These are phyloP conservation scores for Pseudogymnoascus sp. DNA, from an alignment of 2,329 filamentous ascomycete genomes.

Conservation along the genomic window DNA sequence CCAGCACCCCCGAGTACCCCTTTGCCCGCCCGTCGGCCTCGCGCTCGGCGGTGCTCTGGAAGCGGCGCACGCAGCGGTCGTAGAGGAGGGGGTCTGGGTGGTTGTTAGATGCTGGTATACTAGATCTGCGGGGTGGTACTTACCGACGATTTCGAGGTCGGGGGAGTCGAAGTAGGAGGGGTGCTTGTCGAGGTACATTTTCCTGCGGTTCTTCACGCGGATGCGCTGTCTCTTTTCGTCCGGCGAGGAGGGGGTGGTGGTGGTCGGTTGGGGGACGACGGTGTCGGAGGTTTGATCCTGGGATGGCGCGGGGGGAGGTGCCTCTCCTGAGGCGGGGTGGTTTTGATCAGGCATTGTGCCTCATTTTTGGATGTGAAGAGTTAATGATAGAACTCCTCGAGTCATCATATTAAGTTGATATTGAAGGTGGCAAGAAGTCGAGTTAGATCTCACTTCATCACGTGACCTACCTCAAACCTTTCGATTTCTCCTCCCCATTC, in stretches of 20 bases:
- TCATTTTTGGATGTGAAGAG: neutral
- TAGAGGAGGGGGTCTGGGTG: slow-evolving; percentile 28
- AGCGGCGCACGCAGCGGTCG: slow-evolving; percentile 27
- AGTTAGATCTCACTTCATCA: neutral
- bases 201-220: slow-evolving; percentile 26
- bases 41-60: slow-evolving; percentile 27
- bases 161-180: slow-evolving; percentile 27
- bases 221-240: slow-evolving; percentile 13
- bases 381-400: neutral
- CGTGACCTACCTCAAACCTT: neutral
- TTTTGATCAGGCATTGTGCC: neutral
- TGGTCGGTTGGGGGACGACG: slow-evolving; percentile 20
- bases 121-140: neutral
- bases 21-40: slow-evolving; percentile 29
- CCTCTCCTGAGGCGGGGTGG: neutral
- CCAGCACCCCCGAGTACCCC: slow-evolving; percentile 28
- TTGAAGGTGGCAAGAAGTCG: neutral
- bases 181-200: slow-evolving; percentile 27
- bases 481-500: neutral
- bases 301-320: neutral
- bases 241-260: neutral
- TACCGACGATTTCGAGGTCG: slow-evolving; percentile 28
- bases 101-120: neutral
- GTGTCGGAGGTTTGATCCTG: slow-evolving; percentile 6
- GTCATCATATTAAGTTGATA: neutral